phyloP scores from a whole-genome alignment of 2,329 filamentous ascomycete genomes.

The Cryphonectria naterciae region DNA sequence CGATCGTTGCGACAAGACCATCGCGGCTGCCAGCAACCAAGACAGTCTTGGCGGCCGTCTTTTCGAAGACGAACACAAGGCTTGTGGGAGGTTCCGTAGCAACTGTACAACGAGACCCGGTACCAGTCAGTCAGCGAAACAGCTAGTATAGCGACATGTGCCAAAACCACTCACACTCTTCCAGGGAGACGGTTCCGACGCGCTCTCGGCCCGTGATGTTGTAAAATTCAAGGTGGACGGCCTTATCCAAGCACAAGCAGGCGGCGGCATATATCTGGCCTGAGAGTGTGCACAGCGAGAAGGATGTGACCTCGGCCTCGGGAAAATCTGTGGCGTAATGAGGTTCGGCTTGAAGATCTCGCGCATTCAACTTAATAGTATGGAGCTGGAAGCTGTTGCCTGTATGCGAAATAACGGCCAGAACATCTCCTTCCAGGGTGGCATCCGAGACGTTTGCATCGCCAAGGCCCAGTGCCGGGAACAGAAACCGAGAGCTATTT shows the following conservation, averaged over 20 bases:
- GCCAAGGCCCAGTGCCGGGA: conserved; percentile 32
- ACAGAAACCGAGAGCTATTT: conserved; percentile 23
- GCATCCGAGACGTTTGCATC: conserved; percentile 47
- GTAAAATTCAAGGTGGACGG: conserved; percentile 23
- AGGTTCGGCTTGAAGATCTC: conserved; percentile 36
- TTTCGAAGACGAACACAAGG: conserved; percentile 42
- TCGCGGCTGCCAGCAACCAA: conserved; percentile 55
- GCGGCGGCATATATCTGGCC: conserved; percentile 25
- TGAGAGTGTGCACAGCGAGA: conserved; percentile 41
- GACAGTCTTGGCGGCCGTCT: conserved; percentile 35
- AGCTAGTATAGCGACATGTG: neutral
- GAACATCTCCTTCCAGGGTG: conserved; percentile 41
- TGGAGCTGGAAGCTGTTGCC: conserved; percentile 44
- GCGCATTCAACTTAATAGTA: conserved; percentile 42
- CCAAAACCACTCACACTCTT: conserved; percentile 23
- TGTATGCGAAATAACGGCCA: conserved; percentile 49
- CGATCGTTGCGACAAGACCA: conserved; percentile 53
- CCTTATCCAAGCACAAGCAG: conserved; percentile 23
- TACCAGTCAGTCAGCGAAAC: neutral
- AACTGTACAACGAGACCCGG: neutral
- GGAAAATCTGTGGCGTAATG: conserved; percentile 28
- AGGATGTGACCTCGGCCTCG: conserved; percentile 54
- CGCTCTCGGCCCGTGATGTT: conserved; percentile 11
- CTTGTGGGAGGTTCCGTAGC: conserved; percentile 46
- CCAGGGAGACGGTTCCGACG: conserved; percentile 11